Evolutionary conservation across 2,329 filamentous ascomycete genomes (phyloP).

Genomic region (Lojkania enalia): DNA sequence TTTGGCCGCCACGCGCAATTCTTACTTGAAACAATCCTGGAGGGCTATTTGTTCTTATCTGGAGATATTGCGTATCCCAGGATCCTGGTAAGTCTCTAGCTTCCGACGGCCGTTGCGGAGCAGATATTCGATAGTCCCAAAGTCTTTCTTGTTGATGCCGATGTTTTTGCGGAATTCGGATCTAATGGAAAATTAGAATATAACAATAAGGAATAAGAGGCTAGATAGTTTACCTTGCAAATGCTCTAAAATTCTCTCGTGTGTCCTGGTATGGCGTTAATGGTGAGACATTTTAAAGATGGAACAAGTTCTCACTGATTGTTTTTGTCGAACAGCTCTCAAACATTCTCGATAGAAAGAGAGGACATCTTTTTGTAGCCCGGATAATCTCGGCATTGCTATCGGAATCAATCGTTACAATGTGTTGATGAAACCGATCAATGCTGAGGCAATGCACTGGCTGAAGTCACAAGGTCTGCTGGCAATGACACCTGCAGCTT

Average conservation of each 20-base stretch:
- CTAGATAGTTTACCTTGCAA: slow-evolving; percentile 59
- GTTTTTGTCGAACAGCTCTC: slow-evolving; percentile 79
- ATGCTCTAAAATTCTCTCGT: slow-evolving; percentile 64
- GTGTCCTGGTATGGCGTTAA: slow-evolving; percentile 51
- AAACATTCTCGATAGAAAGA: slow-evolving; percentile 85
- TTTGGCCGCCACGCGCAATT: background rate
- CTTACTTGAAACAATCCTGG: background rate
- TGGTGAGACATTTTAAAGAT: background rate
- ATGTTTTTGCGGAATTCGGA: slow-evolving; percentile 75
- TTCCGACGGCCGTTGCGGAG: slow-evolving; percentile 80
- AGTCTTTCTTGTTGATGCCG: slow-evolving; percentile 77
- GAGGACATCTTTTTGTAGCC: slow-evolving; percentile 87
- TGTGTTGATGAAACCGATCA: background rate
- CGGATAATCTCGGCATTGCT: slow-evolving; percentile 64
- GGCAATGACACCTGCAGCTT: background rate
- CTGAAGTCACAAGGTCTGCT: background rate
- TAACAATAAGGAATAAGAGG: background rate
- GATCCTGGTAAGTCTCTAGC: slow-evolving; percentile 78
- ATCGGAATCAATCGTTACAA: background rate
- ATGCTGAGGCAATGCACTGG: no score
- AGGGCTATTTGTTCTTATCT: slow-evolving; percentile 11
- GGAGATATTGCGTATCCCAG: slow-evolving; percentile 75
- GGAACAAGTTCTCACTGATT: slow-evolving; percentile 57
- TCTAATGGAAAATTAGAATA: slow-evolving; percentile 48
- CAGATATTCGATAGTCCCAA: slow-evolving; percentile 81